A percentile compares a stretch with the other conserved stretches of the same genome.
phyloP scores from a whole-genome alignment of 305 asterid genomes.

The Fraxinus platypoda region DNA sequence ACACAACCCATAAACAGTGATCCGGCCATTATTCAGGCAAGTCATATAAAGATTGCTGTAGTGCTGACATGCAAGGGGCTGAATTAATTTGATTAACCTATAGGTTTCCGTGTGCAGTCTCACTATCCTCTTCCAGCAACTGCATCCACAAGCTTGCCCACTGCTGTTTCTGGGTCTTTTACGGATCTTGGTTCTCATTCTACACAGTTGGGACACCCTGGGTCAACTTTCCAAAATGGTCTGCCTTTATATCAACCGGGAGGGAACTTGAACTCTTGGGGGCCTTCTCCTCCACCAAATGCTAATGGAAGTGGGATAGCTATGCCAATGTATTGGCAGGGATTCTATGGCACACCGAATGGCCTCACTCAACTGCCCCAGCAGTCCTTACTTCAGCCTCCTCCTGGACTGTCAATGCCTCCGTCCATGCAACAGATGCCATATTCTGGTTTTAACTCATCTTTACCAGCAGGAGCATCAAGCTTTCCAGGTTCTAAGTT shows the following conservation, averaged over 20 bases:
- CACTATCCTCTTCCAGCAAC: slow-evolving; percentile 72
- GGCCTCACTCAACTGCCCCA: slow-evolving; percentile 79
- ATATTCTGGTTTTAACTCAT: slow-evolving; percentile 59
- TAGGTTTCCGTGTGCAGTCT: slow-evolving; percentile 60
- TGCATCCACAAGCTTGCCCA: slow-evolving; percentile 69
- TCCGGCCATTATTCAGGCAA: slow-evolving; percentile 97
- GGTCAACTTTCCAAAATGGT: slow-evolving; percentile 60
- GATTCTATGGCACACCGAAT: slow-evolving; percentile 84
- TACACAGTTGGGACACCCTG: slow-evolving; percentile 65
- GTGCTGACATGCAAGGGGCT: slow-evolving; percentile 6
- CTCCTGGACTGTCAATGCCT: slow-evolving; percentile 68
- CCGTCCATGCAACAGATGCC: slow-evolving; percentile 83
- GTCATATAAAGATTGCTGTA: slow-evolving; percentile 21
- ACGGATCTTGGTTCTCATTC: slow-evolving; percentile 55
- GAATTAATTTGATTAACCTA: slow-evolving; percentile 15
- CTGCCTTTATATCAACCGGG: slow-evolving; percentile 93
- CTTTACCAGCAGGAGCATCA: slow-evolving; percentile 52
- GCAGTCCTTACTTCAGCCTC: slow-evolving; percentile 83
- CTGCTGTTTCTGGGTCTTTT: slow-evolving; percentile 54
- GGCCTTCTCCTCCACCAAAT: slow-evolving; percentile 78
- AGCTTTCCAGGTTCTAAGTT: slow-evolving; percentile 48
- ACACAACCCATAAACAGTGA: slow-evolving; percentile 71
- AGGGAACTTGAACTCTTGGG: slow-evolving; percentile 86
- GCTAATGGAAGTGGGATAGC: slow-evolving; percentile 64
- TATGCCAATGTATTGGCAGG: slow-evolving; percentile 98